A percentile compares a stretch with the other conserved stretches of the same genome.
Conservation (phyloP, 1,284 basidiomycete genomes). For the Apiotrichum laibachii region DNA sequence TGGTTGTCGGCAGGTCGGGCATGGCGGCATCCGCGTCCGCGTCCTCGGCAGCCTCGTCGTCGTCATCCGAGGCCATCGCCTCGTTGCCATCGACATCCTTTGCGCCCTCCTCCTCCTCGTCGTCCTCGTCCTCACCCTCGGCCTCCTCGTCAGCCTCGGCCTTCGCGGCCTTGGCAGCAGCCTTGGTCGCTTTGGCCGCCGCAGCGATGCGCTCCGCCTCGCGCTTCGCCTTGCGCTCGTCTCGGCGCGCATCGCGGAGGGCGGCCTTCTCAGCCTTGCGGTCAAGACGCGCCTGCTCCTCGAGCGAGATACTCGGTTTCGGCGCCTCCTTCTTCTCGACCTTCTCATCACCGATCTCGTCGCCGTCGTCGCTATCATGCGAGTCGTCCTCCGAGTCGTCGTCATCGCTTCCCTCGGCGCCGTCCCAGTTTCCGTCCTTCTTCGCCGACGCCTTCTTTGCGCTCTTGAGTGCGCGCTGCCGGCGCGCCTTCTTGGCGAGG, state of each 20-base stretch:
- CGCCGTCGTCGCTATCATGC: slow-evolving; percentile 6
- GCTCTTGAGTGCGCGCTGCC: slow-evolving; percentile 59
- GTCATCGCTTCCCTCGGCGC: slow-evolving; percentile 16
- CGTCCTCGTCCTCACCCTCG: slow-evolving; percentile 1
- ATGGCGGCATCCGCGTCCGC: slow-evolving; percentile 16
- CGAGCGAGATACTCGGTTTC: not conserved
- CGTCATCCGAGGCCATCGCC: slow-evolving; percentile 1
- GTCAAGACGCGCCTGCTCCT: slow-evolving; percentile 13
- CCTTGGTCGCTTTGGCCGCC: slow-evolving; percentile 12
- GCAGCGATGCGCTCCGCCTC: slow-evolving; percentile 12
- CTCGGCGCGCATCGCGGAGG: slow-evolving; percentile 12
- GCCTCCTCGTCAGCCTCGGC: not conserved
- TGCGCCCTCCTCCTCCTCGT: slow-evolving; percentile 20
- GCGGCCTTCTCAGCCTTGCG: slow-evolving; percentile 17
- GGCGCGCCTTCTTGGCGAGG: slow-evolving; percentile 63
- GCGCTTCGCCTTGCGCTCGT: slow-evolving; percentile 15
- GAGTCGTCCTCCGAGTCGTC: slow-evolving; percentile 6
- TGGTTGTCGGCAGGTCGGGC: slow-evolving; percentile 20
- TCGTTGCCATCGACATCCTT: slow-evolving; percentile 18
- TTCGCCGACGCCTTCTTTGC: slow-evolving; percentile 47
- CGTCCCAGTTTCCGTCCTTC: slow-evolving; percentile 36
- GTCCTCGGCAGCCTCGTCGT: slow-evolving; percentile 17
- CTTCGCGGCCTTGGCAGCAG: slow-evolving; percentile 2
- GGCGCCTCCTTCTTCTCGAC: not conserved
- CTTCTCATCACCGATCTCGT: slow-evolving; percentile 13